These are phyloP conservation scores for Primulina huaijiensis DNA, from an alignment of 257 asterid species.

Conservation along the genomic window DNA sequence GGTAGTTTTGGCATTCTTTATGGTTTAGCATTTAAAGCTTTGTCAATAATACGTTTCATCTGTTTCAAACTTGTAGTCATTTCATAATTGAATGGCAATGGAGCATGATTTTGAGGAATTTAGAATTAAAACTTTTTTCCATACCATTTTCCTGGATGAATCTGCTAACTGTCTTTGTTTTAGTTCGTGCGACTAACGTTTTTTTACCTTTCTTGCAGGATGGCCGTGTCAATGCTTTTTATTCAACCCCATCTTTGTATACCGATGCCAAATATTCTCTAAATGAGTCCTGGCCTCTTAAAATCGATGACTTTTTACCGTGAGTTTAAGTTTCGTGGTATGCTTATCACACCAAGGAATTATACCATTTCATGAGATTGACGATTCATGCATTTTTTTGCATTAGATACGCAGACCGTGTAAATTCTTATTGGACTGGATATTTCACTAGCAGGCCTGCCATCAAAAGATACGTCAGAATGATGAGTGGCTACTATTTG, in stretches of 20 bases:
- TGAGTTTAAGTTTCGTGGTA: slow-evolving; percentile 37
- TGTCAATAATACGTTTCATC: not conserved
- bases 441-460: slow-evolving; percentile 93
- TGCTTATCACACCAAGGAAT: not conserved
- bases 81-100: not conserved
- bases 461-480: slow-evolving; percentile 79
- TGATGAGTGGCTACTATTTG: slow-evolving; percentile 86
- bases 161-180: slow-evolving; percentile 1
- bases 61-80: not conserved
- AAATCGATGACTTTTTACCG: slow-evolving; percentile 91
- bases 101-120: not conserved
- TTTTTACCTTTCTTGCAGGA: slow-evolving; percentile 50
- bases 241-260: slow-evolving; percentile 89
- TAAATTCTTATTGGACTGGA: slow-evolving; percentile 95
- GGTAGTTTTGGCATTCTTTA: not conserved
- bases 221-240: slow-evolving; percentile 97
- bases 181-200: slow-evolving; percentile 4
- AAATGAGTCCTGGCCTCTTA: slow-evolving; percentile 88
- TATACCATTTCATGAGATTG: slow-evolving; percentile 8
- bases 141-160: not conserved
- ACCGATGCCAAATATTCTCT: slow-evolving; percentile 85
- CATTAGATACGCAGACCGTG: slow-evolving; percentile 87
- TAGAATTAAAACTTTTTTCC: not conserved
- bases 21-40: slow-evolving; percentile 2
- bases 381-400: slow-evolving; percentile 19